These are phyloP conservation scores for Botrytis aclada DNA, from an alignment of 2,329 filamentous ascomycete genomes.

Conservation along the genomic window DNA sequence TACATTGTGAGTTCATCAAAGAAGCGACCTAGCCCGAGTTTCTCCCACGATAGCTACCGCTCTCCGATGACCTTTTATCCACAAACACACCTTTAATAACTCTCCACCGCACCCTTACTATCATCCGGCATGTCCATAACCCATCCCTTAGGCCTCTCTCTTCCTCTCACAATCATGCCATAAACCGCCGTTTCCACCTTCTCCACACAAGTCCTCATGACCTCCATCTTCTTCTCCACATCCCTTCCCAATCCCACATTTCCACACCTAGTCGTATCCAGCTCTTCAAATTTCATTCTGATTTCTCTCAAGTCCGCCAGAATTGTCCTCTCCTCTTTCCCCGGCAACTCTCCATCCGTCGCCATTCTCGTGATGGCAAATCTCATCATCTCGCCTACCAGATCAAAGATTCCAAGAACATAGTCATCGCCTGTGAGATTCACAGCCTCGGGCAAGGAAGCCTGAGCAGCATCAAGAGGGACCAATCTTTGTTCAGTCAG, in stretches of 20 bases:
- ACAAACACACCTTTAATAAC: conserved; percentile 27
- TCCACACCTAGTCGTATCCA: conserved; percentile 53
- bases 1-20: not conserved
- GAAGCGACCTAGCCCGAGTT: not conserved
- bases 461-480: conserved; percentile 58
- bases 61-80: not conserved
- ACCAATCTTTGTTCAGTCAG: conserved; percentile 74
- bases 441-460: conserved; percentile 50
- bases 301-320: conserved; percentile 78
- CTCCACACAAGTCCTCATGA: conserved; percentile 83
- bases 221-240: conserved; percentile 75
- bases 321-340: conserved; percentile 54
- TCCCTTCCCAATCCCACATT: conserved; percentile 56
- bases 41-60: not conserved
- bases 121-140: conserved; percentile 64
- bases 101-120: conserved; percentile 31
- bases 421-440: conserved; percentile 78
- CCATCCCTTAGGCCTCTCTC: conserved; percentile 89
- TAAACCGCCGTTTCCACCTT: conserved; percentile 94
- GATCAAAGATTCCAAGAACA: conserved; percentile 84
- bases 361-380: conserved; percentile 89
- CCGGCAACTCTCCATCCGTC: conserved; percentile 51
- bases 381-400: conserved; percentile 95
- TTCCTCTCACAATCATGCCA: conserved; percentile 80
- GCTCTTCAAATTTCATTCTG: conserved; percentile 70